Conservation (phyloP, 2,329 filamentous ascomycete genomes). For the Fusarium sp. region DNA sequence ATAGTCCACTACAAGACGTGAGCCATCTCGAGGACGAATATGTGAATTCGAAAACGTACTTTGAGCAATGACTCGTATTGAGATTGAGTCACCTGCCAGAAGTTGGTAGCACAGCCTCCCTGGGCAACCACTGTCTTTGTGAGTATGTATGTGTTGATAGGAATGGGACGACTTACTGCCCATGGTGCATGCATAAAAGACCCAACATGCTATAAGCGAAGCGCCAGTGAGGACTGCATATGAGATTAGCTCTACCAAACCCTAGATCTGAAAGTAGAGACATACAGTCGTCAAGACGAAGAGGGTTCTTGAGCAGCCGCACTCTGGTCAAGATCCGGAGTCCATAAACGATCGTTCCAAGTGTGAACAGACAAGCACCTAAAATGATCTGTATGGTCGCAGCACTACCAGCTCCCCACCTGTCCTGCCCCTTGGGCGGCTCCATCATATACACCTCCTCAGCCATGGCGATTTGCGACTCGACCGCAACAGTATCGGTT, state of each 20-base stretch:
- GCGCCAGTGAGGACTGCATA: constrained; percentile 27
- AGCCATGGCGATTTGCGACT: constrained; percentile 5
- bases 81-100: constrained; percentile 32
- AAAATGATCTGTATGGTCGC: constrained; percentile 21
- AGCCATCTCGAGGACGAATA: neutral
- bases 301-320: constrained; percentile 17
- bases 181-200: constrained; percentile 39
- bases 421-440: constrained; percentile 24
- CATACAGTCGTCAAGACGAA: constrained; percentile 31
- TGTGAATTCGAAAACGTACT: neutral
- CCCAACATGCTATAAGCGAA: constrained; percentile 34
- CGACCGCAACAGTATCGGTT: neutral
- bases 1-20: constrained; percentile 30
- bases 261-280: rapidly evolving
- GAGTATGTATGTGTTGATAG: rapidly evolving
- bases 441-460: constrained; percentile 34
- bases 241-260: neutral
- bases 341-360: constrained; percentile 26
- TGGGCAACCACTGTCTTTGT: constrained; percentile 24
- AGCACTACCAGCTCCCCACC: constrained; percentile 29
- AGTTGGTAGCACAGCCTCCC: constrained; percentile 33
- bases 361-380: constrained; percentile 27
- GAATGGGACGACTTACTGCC: constrained; percentile 18
- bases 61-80: constrained; percentile 29
- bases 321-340: constrained; percentile 27